Conservation (phyloP, 345 rosid genomes). For the Aquilaria yunnanensis region DNA sequence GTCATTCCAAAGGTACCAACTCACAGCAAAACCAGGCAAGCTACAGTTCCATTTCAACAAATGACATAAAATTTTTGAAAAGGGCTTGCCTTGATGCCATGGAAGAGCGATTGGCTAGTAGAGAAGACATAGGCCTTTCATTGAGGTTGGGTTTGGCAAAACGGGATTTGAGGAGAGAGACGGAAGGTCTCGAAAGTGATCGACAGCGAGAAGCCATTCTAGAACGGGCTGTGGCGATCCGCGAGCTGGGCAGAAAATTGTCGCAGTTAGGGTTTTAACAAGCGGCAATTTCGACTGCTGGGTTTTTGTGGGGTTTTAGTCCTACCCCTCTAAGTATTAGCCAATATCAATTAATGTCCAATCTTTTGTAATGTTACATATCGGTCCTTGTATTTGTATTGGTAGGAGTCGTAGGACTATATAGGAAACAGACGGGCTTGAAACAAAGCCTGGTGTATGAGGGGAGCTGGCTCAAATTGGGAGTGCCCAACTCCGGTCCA, state of each 20-base stretch:
- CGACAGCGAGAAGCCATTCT: constrained; percentile 74
- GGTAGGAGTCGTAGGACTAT: too few species aligned
- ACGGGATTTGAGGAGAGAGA: constrained; percentile 46
- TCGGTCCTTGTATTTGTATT: too few species aligned
- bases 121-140: constrained; percentile 35
- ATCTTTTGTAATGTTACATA: too few species aligned
- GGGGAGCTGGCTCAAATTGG: too few species aligned
- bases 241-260: neutral
- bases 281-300: neutral
- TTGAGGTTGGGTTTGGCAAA: constrained; percentile 43
- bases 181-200: constrained; percentile 54
- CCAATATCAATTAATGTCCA: too few species aligned
- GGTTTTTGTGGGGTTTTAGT: constrained; percentile 18
- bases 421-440: too few species aligned
- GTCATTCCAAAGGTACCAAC: constrained; percentile 6
- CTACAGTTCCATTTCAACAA: too few species aligned
- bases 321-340: neutral
- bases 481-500: too few species aligned
- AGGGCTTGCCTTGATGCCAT: constrained; percentile 39
- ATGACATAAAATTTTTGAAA: neutral
- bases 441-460: too few species aligned
- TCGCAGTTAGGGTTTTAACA: constrained; percentile 15
- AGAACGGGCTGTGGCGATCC: neutral
- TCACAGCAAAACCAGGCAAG: neutral
- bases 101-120: constrained; percentile 34